Evolutionary conservation across 441 rosid species (phyloP).

Genomic region (Populus hybrid): DNA sequence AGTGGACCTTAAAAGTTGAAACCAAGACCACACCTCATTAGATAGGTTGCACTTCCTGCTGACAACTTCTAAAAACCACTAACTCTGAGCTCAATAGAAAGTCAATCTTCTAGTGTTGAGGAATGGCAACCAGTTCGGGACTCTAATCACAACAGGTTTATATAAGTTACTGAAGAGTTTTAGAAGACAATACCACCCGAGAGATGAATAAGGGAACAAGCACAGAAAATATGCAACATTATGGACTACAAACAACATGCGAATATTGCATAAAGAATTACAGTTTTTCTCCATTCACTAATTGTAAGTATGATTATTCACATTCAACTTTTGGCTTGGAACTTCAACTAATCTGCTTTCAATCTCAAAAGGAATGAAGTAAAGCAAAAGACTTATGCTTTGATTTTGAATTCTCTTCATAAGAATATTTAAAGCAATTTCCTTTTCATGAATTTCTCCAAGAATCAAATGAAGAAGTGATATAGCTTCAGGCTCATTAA

Average conservation of each 20-base stretch:
- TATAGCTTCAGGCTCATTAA: neutral
- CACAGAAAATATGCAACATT: neutral
- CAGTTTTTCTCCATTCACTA: neutral
- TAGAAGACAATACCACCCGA: neutral
- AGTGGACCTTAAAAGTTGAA: neutral
- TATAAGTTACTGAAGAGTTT: neutral
- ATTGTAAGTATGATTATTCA: neutral
- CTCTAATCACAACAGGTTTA: neutral
- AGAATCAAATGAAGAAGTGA: neutral
- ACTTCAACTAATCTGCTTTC: neutral
- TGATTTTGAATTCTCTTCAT: neutral
- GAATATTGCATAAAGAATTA: too few relatives aligned
- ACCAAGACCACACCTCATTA: neutral
- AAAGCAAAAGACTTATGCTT: neutral
- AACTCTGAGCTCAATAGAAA: neutral
- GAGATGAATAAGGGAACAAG: neutral
- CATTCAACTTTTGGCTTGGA: neutral
- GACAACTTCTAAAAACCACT: neutral
- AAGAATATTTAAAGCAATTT: neutral
- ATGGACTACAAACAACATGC: neutral
- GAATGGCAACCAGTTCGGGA: neutral
- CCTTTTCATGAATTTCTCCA: neutral
- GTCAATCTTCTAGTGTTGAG: neutral
- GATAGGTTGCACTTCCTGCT: conserved; percentile 2
- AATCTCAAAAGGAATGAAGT: neutral